A percentile compares a stretch with the other conserved stretches of the same genome.
Evolutionary conservation across 2,329 filamentous ascomycete species (phyloP).

Genomic region (Colletotrichum liriopes): DNA sequence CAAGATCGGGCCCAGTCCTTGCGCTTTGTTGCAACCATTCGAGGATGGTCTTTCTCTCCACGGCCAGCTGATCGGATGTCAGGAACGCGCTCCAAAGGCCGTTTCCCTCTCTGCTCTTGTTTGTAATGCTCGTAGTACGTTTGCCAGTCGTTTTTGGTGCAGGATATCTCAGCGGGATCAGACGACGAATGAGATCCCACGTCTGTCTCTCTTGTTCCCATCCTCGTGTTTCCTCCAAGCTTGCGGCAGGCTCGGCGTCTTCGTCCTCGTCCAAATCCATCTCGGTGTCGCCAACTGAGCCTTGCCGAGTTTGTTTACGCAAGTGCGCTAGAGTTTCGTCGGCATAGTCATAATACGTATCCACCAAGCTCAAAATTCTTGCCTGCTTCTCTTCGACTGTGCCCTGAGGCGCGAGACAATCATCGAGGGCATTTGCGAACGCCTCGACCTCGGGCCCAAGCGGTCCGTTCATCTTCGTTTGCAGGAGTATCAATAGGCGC

Average conservation of each 20-base stretch:
- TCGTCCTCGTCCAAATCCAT: slow-evolving; percentile 71
- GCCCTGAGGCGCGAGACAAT: slow-evolving; percentile 72
- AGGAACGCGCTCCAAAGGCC: slow-evolving; percentile 73
- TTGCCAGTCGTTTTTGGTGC: slow-evolving; percentile 38
- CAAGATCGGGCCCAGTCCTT: slow-evolving; percentile 78
- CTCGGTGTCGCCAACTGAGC: slow-evolving; percentile 57
- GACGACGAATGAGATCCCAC: slow-evolving; percentile 86
- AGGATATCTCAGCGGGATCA: slow-evolving; percentile 80
- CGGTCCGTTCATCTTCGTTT: slow-evolving; percentile 29
- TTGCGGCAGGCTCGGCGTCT: slow-evolving; percentile 56
- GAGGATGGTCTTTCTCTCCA: slow-evolving; percentile 84
- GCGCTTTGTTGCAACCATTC: slow-evolving; percentile 90
- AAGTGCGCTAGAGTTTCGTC: slow-evolving; percentile 60
- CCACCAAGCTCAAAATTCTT: slow-evolving; percentile 78
- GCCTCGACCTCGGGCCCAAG: slow-evolving; percentile 84
- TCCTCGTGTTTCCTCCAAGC: slow-evolving; percentile 61
- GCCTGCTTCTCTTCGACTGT: slow-evolving; percentile 70
- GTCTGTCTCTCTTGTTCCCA: slow-evolving; percentile 90
- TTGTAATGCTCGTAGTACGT: background rate
- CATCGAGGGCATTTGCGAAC: slow-evolving; percentile 87
- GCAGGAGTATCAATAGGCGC: background rate
- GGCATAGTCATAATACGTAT: slow-evolving; percentile 74
- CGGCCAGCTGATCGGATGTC: slow-evolving; percentile 78
- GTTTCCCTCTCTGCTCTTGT: background rate
- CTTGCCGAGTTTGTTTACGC: slow-evolving; percentile 55